Percentiles rank a stretch among this genome's conserved stretches.
phyloP scores from a whole-genome alignment of 441 rosid species.

The Corymbia calophylla region DNA sequence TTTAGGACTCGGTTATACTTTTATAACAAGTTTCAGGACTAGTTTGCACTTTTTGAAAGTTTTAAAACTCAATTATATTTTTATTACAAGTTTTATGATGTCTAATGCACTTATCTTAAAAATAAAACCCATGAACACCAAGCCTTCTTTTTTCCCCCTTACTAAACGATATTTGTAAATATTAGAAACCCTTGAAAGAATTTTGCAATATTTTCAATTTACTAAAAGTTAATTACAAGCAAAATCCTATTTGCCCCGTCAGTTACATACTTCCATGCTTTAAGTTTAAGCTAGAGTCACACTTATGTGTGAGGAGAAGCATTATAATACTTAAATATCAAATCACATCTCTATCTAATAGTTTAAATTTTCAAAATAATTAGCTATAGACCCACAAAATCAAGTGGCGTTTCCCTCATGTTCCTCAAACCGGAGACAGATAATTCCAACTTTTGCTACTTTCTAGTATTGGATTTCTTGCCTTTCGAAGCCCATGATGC shows the following conservation, averaged over 20 bases:
- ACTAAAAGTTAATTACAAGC: not conserved
- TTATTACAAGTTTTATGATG: too few species aligned
- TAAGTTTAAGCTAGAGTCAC: not conserved
- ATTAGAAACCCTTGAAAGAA: not conserved
- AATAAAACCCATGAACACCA: not conserved
- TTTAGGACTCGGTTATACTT: too few species aligned
- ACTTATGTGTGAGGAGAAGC: fast-evolving
- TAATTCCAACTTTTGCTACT: not conserved
- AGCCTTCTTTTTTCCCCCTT: not conserved
- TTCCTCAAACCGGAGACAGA: not conserved
- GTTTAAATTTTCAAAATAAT: not conserved
- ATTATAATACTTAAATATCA: not conserved
- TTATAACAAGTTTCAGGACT: too few species aligned
- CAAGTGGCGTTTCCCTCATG: not conserved
- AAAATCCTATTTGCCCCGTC: not conserved
- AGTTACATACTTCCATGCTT: not conserved
- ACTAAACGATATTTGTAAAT: not conserved
- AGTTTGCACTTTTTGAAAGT: too few species aligned
- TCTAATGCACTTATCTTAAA: too few species aligned
- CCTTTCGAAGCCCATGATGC: not conserved
- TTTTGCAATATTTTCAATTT: not conserved
- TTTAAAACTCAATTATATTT: too few species aligned
- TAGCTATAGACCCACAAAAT: not conserved
- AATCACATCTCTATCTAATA: not conserved
- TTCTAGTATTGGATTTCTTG: not conserved